Percentiles rank a stretch among this genome's conserved stretches.
Conservation (phyloP, 352 stramenopile species). For the Aphanomyces stellatus region DNA sequence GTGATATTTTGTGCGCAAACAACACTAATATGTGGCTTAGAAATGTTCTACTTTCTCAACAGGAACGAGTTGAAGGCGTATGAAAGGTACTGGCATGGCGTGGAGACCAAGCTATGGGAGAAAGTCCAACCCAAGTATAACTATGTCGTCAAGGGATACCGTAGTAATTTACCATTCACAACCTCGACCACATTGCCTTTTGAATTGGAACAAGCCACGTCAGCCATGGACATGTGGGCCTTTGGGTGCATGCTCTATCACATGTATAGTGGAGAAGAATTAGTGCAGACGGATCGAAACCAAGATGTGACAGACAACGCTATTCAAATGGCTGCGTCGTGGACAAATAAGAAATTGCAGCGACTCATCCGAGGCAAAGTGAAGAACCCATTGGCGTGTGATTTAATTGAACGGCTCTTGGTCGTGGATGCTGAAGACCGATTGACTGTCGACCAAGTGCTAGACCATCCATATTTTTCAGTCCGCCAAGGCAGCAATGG, state of each 20-base stretch:
- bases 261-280: background rate
- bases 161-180: background rate
- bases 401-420: constrained; percentile 16
- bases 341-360: constrained; percentile 11
- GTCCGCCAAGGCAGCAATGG: too few relatives aligned
- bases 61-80: background rate
- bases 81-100: background rate
- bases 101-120: background rate
- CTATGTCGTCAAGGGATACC: background rate
- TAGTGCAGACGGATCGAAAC: constrained; percentile 4
- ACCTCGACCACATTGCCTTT: background rate
- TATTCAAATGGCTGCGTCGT: background rate
- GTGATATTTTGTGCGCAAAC: background rate
- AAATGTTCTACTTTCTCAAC: background rate
- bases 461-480: constrained; percentile 17
- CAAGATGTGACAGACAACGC: background rate
- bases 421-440: background rate
- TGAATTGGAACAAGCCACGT: background rate
- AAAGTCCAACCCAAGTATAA: background rate
- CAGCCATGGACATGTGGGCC: constrained; percentile 21
- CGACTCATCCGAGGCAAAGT: constrained; percentile 10
- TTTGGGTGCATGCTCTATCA: constrained; percentile 23
- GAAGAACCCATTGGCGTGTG: background rate
- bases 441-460: background rate
- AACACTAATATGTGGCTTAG: background rate